Conservation (phyloP, 441 rosid genomes). For the Dalechampia spathulata region DNA sequence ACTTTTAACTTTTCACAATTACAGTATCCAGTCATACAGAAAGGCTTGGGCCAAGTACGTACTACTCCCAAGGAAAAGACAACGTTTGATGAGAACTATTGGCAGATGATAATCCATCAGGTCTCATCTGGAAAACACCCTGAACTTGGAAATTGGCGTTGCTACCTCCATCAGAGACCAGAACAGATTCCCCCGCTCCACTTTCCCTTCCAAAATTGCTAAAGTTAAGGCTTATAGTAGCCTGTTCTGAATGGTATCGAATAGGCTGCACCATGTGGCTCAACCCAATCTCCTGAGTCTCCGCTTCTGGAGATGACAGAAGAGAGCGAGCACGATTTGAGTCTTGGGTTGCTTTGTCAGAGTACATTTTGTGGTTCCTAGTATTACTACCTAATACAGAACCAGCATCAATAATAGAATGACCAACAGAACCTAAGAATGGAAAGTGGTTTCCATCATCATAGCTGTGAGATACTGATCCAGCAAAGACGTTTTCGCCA, state of each 20-base stretch:
- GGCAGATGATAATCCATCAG: conserved; percentile 35
- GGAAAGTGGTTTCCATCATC: conserved; percentile 38
- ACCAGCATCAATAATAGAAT: conserved; percentile 18
- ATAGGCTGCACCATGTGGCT: conserved; percentile 33
- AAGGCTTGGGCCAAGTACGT: conserved; percentile 6
- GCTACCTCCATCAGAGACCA: conserved; percentile 27
- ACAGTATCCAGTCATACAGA: background rate
- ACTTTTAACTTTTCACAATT: background rate
- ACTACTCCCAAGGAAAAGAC: conserved; percentile 54
- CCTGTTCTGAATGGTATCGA: conserved; percentile 29
- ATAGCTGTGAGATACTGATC: conserved; percentile 25
- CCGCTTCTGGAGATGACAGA: conserved; percentile 65
- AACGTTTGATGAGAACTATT: conserved; percentile 35
- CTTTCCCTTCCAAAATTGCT: conserved; percentile 22
- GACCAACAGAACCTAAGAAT: conserved; percentile 27
- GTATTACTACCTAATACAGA: conserved; percentile 17
- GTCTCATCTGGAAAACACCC: conserved; percentile 25
- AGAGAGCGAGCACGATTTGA: conserved; percentile 75
- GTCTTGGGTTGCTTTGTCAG: conserved; percentile 23
- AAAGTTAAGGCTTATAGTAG: conserved; percentile 31
- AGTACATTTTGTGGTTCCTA: conserved; percentile 31
- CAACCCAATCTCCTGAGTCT: conserved; percentile 31
- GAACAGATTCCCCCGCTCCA: conserved; percentile 23
- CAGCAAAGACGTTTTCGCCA: conserved; percentile 23
- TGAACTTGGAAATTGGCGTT: conserved; percentile 25